Base-by-base conservation (phyloP, 345 rosid species). In the Citrus cavaleriei region DNA sequence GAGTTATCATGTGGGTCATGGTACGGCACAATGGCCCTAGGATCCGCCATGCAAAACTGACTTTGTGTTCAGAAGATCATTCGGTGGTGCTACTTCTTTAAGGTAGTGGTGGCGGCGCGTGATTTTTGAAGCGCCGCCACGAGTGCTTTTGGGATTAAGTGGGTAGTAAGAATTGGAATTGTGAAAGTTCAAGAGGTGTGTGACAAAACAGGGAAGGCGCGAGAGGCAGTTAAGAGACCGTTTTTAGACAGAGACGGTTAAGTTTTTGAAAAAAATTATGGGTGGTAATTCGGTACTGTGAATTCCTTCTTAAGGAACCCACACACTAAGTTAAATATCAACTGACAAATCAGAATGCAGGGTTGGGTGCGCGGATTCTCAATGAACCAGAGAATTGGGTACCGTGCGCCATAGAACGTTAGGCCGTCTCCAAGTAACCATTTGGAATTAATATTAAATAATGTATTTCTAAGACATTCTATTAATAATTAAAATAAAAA, bases 151-250 rank as follows among this genome's bases (percentile, higher is more conserved):
- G 28, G n/a, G 19, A 21, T 58, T 22, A 19, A 12, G 12, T 19
- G 19, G 14, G 21, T 79, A 55, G 62, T 77, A 57, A 54, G 58
- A 54, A 54, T 54, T 54, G 22, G 79, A 62, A 58, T 65, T 42
- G 25, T 25, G 61, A 42, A 16, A 4, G 49, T 67, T 76, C 18
- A 6, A 54, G 19, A 54, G 30, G 74, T 42, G 67, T 8, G 22
- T 37, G 30, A 57, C 2, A 38, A 22, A 38, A 34, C 6, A 72
- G 35, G 67, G 70, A 37, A 51, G 83, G 84, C 77, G 86, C 77
- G 64, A 67, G 78, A 19, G 83, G 83, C 81, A 76, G 89, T 86
- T 86, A 80, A 70, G 62, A 49, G 72, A 84, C 88, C 89, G 83
- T 83, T 86, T 40, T 13, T 21, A 16, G 68, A 57, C 57, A 34